A percentile compares a stretch with the other conserved stretches of the same genome.
These are phyloP conservation scores for Extremus antarcticus DNA, from an alignment of 495 filamentous ascomycete species.

Conservation along the genomic window DNA sequence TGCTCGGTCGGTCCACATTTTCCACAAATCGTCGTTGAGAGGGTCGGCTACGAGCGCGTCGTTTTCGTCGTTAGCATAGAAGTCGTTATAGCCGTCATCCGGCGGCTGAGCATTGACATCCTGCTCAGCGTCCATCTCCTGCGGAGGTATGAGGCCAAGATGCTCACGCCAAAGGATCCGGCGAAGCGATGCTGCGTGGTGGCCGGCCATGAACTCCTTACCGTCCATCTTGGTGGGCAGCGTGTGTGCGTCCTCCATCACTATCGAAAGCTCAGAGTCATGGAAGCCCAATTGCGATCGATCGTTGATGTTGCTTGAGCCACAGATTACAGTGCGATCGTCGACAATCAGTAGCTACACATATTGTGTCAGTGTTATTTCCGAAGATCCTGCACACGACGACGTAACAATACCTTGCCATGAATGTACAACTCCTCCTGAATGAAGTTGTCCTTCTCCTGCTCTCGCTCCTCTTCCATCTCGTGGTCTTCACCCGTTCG, in stretches of 20 bases:
- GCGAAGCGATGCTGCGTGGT: conserved; percentile 69
- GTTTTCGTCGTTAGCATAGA: conserved; percentile 46
- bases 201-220: conserved; percentile 57
- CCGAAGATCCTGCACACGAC: conserved; percentile 1
- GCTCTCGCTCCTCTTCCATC: conserved; percentile 54
- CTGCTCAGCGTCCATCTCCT: conserved; percentile 55
- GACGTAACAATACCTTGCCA: conserved; percentile 51
- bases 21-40: conserved; percentile 68
- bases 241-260: conserved; percentile 76
- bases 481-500: conserved; percentile 20
- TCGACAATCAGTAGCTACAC: conserved; percentile 60
- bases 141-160: conserved; percentile 67
- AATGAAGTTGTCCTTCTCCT: conserved; percentile 75
- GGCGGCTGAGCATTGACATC: conserved; percentile 79
- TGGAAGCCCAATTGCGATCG: conserved; percentile 81
- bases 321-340: conserved; percentile 71
- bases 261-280: conserved; percentile 85
- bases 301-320: conserved; percentile 87
- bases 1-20: conserved; percentile 68
- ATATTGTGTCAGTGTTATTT: conserved; percentile 6
- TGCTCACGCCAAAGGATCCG: conserved; percentile 89
- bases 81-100: conserved; percentile 57
- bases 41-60: conserved; percentile 77
- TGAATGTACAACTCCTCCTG: conserved; percentile 95
- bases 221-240: conserved; percentile 72